Base-by-base conservation (phyloP, 2,329 filamentous ascomycete species). In the Penicillium sp. region DNA sequence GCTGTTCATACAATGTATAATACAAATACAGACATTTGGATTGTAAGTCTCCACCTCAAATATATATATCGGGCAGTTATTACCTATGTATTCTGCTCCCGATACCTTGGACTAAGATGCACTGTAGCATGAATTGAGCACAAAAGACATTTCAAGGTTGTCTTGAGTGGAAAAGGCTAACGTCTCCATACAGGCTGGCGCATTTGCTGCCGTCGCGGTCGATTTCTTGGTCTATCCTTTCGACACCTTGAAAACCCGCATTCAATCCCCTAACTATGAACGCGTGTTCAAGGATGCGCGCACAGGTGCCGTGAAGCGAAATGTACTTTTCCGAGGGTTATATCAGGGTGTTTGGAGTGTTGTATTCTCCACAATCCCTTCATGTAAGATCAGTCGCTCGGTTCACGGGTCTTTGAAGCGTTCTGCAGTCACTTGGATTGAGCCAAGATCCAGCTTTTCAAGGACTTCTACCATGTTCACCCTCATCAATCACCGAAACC, bases 341-440 rank as follows among this genome's bases (percentile, higher is more conserved):
- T 96, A 96, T 67, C 92, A 96, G 73, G 92, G 92, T 21, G 82
- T 96, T 21, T 91, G 91, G 55, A 93, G 90, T 67, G 89, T 96
- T 22, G 86, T 96, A 10, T 76, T 96, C 29, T 90, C 91, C 11
- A 96, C 92, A 0, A 79, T 96, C n/a, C 92, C 93, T n/a, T 90
- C 90, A 55, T 90, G 89, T 90, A 73, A 59, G 65, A 51, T 29
- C 14, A 31, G 9, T 11, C 9, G 2, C 31, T 14, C 26, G 2
- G n/a, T 26, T 8, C 27, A 33, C 9, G 9, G 10, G 27, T 29
- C 9, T n/a, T 31, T 31, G 11, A 4, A 13, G 4, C 4, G 29
- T 31, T 10, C 29, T 31, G 3, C 5, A 11, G 11, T 31, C 29
- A 31, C 11, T 31, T 11, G 29, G 13, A 3, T 31, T 31, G 29